Base-by-base conservation (phyloP, 805 yeast genomes). In the Schwanniomyces yamadae region DNA sequence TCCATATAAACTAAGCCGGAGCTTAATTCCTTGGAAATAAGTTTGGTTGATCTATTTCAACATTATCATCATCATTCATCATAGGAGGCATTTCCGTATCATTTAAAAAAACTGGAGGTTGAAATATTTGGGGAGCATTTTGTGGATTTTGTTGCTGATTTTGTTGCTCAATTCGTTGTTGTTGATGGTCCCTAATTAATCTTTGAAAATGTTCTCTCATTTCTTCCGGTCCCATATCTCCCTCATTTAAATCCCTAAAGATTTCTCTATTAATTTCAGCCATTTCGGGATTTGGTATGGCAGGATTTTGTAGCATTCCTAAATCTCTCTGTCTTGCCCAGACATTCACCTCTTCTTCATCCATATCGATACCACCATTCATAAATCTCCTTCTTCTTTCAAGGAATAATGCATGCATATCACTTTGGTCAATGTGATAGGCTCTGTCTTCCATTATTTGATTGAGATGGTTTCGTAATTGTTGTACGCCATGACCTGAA, bases 401-500 rank as follows among this genome's bases (percentile, higher is more conserved):
- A 33, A 52, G 54, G 29, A 53, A 54, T 28, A 54, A 47, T 17
- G 51, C 57, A 35, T 56, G 57, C 38, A 56, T 51, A 27, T 59
- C 61, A 15, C 57, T 59, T 27, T 59, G 63, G 28, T 62, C 68
- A 16, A 63, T 45, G 28, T 49, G 52, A 40, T 61, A 60, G 2
- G 60, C 49, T 23, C 63, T 40, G 34, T 59, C 66, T 37, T 61
- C 66, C 66, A 63, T 63, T 8, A 57, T 49, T 46, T 57, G 60
- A 51, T 73, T 80, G 31, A 91, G 70, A 55, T 84, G 82, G 26
- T 77, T 79, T 44, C 96, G 75, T 44, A 91, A 69, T 41, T 78
- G 77, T 32, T 70, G 75, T 12, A 93, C 96, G 6, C 97, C 97
- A 41, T 77, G 78, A 1, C 98, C 98, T 22, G 91, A 82, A 55